These are phyloP conservation scores for Candida cerambycidarum DNA, from an alignment of 805 yeast species.

Conservation along the genomic window DNA sequence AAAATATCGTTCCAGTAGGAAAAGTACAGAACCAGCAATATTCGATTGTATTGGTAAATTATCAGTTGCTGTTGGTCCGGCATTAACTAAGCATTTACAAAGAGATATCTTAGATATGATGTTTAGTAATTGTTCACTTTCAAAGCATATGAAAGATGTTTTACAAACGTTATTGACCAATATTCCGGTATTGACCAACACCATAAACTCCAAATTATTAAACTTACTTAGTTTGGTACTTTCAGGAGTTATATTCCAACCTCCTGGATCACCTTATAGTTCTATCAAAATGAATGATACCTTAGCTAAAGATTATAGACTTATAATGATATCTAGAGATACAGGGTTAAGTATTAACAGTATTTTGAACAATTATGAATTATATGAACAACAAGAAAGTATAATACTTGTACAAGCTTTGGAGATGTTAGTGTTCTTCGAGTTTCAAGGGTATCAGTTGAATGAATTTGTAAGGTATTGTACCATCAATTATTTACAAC, in stretches of 20 bases:
- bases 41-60: slow-evolving; percentile 86
- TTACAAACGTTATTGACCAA: slow-evolving; percentile 63
- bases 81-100: slow-evolving; percentile 83
- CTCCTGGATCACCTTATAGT: slow-evolving; percentile 83
- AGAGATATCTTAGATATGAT: slow-evolving; percentile 77
- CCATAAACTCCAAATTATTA: slow-evolving; percentile 69
- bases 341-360: slow-evolving; percentile 47
- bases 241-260: slow-evolving; percentile 76
- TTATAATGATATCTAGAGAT: slow-evolving; percentile 68
- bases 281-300: slow-evolving; percentile 56
- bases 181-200: slow-evolving; percentile 76
- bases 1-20: slow-evolving; percentile 55
- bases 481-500: slow-evolving; percentile 80
- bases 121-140: slow-evolving; percentile 72
- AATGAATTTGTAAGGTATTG: slow-evolving; percentile 87
- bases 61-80: slow-evolving; percentile 89
- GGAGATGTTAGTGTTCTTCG: slow-evolving; percentile 70
- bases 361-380: slow-evolving; percentile 29
- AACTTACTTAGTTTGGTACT: slow-evolving; percentile 71
- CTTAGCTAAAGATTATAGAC: slow-evolving; percentile 77
- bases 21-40: slow-evolving; percentile 79
- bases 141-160: slow-evolving; percentile 79
- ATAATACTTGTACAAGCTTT: slow-evolving; percentile 72
- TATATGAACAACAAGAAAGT: slow-evolving; percentile 38
- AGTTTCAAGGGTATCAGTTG: slow-evolving; percentile 71